These are phyloP conservation scores for Aureobasidium subglaciale DNA, from an alignment of 2,329 filamentous ascomycete species.

Conservation along the genomic window DNA sequence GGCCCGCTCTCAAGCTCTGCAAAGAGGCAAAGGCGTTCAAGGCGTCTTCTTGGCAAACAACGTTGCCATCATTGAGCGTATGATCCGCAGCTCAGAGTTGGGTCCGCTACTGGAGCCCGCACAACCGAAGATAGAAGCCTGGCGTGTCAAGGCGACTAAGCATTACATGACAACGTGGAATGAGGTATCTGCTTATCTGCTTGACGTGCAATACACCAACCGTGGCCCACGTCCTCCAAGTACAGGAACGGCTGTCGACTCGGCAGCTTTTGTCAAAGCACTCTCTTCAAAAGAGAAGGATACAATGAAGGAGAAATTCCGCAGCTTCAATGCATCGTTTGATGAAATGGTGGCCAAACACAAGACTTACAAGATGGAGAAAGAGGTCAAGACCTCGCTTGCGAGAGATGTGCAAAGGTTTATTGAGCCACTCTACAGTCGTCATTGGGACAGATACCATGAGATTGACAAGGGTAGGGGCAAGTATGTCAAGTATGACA, in stretches of 20 bases:
- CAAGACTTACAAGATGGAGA: slow-evolving; percentile 81
- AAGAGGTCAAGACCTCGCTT: slow-evolving; percentile 74
- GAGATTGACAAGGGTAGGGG: slow-evolving; percentile 96
- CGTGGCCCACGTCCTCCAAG: slow-evolving; percentile 65
- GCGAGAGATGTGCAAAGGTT: slow-evolving; percentile 81
- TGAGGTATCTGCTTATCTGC: slow-evolving; percentile 74
- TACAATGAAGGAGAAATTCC: slow-evolving; percentile 92
- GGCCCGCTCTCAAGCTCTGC: slow-evolving; percentile 60
- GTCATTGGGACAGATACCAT: slow-evolving; percentile 96
- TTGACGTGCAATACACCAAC: slow-evolving; percentile 89
- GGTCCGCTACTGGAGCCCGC: slow-evolving; percentile 52
- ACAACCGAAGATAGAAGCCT: slow-evolving; percentile 65
- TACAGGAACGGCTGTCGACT: slow-evolving; percentile 60
- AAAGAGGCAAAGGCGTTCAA: slow-evolving; percentile 70
- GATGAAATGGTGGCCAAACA: slow-evolving; percentile 81
- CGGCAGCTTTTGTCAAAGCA: slow-evolving; percentile 73
- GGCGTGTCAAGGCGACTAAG: slow-evolving; percentile 78
- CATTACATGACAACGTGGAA: slow-evolving; percentile 84
- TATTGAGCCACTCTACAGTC: slow-evolving; percentile 86
- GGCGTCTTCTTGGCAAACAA: slow-evolving; percentile 91
- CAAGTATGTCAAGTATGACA: slow-evolving; percentile 98
- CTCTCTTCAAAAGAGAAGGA: slow-evolving; percentile 89
- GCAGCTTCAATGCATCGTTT: slow-evolving; percentile 81
- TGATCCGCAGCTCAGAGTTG: slow-evolving; percentile 75
- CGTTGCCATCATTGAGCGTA: slow-evolving; percentile 74